phyloP scores from a whole-genome alignment of 2,329 filamentous ascomycete species.

The Torrubiellomyces zombiae region DNA sequence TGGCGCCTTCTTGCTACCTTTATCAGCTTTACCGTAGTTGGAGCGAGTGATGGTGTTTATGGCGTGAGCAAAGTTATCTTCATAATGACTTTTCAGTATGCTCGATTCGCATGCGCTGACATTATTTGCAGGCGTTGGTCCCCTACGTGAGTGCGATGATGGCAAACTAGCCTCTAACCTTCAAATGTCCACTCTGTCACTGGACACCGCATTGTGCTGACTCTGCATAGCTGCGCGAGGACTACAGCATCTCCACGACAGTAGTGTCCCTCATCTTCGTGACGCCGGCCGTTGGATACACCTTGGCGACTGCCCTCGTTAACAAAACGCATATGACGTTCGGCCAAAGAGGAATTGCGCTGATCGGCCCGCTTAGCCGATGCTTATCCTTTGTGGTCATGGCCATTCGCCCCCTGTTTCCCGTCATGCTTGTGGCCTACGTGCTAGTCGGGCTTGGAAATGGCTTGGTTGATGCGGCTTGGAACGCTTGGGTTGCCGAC shows the following conservation, averaged over 20 bases:
- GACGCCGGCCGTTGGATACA: slow-evolving; percentile 47
- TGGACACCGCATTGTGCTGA: too few species aligned
- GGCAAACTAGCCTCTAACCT: too few species aligned
- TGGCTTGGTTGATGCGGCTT: slow-evolving; percentile 38
- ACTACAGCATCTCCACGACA: slow-evolving; percentile 42
- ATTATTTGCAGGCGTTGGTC: too few species aligned
- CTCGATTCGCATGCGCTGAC: too few species aligned
- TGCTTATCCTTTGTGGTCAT: slow-evolving; percentile 43
- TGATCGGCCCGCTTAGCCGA: slow-evolving; percentile 45
- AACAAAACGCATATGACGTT: slow-evolving; percentile 40
- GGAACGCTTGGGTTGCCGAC: slow-evolving; percentile 36
- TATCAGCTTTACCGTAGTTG: too few species aligned
- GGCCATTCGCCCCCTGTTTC: slow-evolving; percentile 45
- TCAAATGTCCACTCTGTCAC: too few species aligned
- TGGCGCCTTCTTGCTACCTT: too few species aligned
- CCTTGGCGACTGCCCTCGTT: slow-evolving; percentile 41
- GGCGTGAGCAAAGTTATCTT: too few species aligned
- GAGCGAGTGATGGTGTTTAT: too few species aligned
- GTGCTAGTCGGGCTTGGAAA: slow-evolving; percentile 51
- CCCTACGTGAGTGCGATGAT: too few species aligned
- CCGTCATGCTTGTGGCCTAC: slow-evolving; percentile 44
- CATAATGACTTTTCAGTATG: too few species aligned
- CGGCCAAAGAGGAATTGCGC: slow-evolving; percentile 50
- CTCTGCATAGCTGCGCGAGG: slow-evolving; percentile 33
- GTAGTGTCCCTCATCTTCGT: slow-evolving; percentile 48